Evolutionary conservation across 2,329 filamentous ascomycete species (phyloP).

Genomic region (Diaporthe sp.): DNA sequence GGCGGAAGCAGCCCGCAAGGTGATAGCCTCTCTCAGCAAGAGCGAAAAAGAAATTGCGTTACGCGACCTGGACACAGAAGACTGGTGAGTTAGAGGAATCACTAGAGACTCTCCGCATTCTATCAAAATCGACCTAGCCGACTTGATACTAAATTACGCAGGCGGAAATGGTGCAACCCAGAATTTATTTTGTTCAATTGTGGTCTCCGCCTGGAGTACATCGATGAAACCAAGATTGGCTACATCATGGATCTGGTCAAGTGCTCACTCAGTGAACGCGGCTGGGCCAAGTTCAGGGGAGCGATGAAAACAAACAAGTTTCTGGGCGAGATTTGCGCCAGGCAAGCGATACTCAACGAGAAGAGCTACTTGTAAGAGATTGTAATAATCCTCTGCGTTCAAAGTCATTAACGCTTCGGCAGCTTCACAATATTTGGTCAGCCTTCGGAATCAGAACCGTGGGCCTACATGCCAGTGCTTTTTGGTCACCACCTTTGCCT

Average conservation of each 20-base stretch:
- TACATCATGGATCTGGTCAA: not conserved
- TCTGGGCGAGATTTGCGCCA: not conserved
- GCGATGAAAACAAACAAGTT: conserved; percentile 22
- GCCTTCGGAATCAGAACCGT: conserved; percentile 69
- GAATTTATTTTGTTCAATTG: conserved; percentile 12
- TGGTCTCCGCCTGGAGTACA: not conserved
- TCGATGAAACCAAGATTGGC: not conserved
- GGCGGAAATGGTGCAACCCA: conserved; percentile 23
- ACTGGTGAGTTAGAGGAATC: not conserved
- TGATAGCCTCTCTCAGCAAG: not conserved
- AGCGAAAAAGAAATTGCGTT: not conserved
- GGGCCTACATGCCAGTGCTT: conserved; percentile 81
- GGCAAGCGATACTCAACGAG: conserved; percentile 4
- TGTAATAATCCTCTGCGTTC: not conserved
- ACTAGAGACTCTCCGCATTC: not conserved
- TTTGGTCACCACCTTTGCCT: conserved; percentile 87
- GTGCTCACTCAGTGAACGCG: not conserved
- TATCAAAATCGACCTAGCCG: not conserved
- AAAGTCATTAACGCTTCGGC: conserved; percentile 40
- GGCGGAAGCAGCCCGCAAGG: not conserved
- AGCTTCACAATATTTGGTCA: conserved; percentile 80
- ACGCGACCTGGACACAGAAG: not conserved
- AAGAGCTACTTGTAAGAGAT: conserved; percentile 5
- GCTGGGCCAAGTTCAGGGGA: conserved; percentile 9
- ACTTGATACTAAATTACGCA: not conserved